phyloP scores from a whole-genome alignment of 345 rosid species.

The Eucalyptus globulus region DNA sequence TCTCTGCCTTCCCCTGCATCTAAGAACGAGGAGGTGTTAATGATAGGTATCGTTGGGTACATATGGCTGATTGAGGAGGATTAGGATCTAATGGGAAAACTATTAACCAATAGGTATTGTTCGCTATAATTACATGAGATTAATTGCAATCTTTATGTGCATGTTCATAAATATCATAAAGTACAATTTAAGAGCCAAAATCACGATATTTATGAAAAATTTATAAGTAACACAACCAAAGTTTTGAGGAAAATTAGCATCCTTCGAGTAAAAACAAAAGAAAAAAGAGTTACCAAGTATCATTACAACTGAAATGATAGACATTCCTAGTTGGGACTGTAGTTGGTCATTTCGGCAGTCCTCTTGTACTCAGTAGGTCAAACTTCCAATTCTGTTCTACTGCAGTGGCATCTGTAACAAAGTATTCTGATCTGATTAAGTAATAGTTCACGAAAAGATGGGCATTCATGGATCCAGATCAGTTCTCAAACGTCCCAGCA shows the following conservation, averaged over 20 bases:
- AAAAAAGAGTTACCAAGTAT: neutral
- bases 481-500: too few species aligned
- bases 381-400: too few species aligned
- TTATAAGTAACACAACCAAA: neutral
- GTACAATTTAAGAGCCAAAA: neutral
- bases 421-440: too few species aligned
- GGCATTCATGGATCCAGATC: too few species aligned
- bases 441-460: neutral
- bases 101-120: neutral
- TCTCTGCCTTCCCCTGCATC: neutral
- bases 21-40: neutral
- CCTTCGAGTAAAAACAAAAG: too few species aligned
- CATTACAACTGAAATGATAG: too few species aligned
- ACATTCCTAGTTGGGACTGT: too few species aligned
- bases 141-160: neutral
- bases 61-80: neutral
- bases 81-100: neutral
- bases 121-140: rapidly evolving
- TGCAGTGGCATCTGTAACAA: too few species aligned
- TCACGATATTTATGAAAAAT: neutral
- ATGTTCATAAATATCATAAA: neutral
- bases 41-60: neutral
- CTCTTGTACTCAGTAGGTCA: too few species aligned
- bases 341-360: too few species aligned
- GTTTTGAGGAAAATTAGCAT: neutral